These are phyloP conservation scores for Achaetomium macrosporum DNA, from an alignment of 2,329 filamentous ascomycete species.

Conservation along the genomic window DNA sequence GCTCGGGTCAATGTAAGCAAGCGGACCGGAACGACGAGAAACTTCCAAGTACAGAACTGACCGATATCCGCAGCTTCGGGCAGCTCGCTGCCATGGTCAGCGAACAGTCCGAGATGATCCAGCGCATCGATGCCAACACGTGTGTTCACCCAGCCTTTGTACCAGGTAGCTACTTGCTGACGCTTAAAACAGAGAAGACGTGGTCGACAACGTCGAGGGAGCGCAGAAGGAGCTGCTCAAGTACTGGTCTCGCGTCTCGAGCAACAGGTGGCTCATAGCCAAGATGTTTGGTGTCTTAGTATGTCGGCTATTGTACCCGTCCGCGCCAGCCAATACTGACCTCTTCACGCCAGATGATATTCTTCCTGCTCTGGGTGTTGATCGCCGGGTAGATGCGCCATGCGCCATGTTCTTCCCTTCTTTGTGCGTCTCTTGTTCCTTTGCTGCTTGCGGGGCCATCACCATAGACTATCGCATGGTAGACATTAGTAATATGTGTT, in stretches of 20 bases:
- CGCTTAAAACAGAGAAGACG: constrained; percentile 61
- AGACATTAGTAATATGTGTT: constrained; percentile 20
- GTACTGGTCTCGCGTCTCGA: constrained; percentile 91
- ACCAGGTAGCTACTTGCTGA: constrained; percentile 2
- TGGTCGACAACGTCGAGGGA: constrained; percentile 97
- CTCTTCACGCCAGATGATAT: constrained; percentile 22
- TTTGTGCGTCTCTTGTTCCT: constrained; percentile 17
- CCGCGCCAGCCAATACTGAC: neutral
- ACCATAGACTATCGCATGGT: constrained; percentile 16
- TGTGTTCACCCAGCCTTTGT: constrained; percentile 9
- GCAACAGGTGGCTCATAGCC: constrained; percentile 91
- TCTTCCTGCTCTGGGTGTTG: constrained; percentile 28
- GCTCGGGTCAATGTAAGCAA: constrained; percentile 52
- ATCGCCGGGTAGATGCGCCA: constrained; percentile 25
- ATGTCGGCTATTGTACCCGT: constrained; percentile 47
- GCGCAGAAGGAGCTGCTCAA: constrained; percentile 93
- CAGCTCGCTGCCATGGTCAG: constrained; percentile 95
- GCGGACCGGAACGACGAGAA: neutral
- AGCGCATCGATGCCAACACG: constrained; percentile 85
- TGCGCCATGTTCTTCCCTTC: constrained; percentile 17
- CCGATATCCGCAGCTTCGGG: constrained; percentile 62
- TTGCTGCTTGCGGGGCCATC: constrained; percentile 18
- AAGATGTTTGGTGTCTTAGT: constrained; percentile 82
- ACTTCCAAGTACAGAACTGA: neutral
- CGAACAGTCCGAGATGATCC: constrained; percentile 96